These are phyloP conservation scores for Melampsora americana DNA, from an alignment of 1,284 basidiomycete genomes.

Conservation along the genomic window DNA sequence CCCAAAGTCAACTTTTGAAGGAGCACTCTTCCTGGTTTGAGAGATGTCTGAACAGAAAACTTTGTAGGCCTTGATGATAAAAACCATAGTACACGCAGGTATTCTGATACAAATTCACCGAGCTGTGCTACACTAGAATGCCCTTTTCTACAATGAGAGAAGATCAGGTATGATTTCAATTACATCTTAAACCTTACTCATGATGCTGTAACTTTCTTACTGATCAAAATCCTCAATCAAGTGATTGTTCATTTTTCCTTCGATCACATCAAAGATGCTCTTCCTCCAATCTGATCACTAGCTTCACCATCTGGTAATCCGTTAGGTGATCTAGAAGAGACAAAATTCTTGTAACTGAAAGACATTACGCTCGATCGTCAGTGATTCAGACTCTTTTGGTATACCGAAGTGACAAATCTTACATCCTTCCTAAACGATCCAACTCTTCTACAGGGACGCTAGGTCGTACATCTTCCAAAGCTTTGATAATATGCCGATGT, in stretches of 20 bases:
- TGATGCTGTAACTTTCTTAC: too few relatives aligned
- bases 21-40: too few relatives aligned
- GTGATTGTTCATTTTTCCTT: not conserved
- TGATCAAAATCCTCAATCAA: not conserved
- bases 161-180: too few relatives aligned
- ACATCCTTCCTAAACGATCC: conserved; percentile 66
- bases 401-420: conserved; percentile 53
- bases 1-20: too few relatives aligned
- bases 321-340: conserved; percentile 49
- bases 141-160: too few relatives aligned
- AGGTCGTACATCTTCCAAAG: conserved; percentile 47
- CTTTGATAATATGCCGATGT: conserved; percentile 50
- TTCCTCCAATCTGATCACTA: conserved; percentile 51
- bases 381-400: not conserved
- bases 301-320: conserved; percentile 51
- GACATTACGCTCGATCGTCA: not conserved
- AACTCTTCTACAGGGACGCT: conserved; percentile 67
- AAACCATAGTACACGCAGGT: too few relatives aligned
- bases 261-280: conserved; percentile 50
- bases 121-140: too few relatives aligned
- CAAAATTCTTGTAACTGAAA: conserved; percentile 51
- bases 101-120: too few relatives aligned
- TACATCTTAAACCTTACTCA: too few relatives aligned
- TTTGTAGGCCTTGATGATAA: too few relatives aligned
- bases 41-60: too few relatives aligned